These are phyloP conservation scores for Penicillium verhagenii DNA, from an alignment of 495 filamentous ascomycete species.

Conservation along the genomic window DNA sequence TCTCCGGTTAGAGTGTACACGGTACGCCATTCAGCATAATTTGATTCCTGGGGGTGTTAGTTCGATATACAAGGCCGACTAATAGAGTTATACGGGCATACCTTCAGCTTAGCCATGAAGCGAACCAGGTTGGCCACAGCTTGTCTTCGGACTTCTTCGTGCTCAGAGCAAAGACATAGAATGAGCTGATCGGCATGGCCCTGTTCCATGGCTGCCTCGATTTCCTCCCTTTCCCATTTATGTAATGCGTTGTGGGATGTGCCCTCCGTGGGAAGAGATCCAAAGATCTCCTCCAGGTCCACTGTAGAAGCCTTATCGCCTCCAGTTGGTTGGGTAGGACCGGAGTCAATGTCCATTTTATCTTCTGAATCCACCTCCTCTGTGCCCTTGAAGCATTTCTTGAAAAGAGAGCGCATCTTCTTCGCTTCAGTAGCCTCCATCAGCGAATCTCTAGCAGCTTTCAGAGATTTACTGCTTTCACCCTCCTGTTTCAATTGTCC, in stretches of 20 bases:
- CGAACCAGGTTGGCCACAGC: conserved; percentile 66
- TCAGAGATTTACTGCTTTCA: conserved; percentile 41
- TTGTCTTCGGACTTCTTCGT: conserved; percentile 71
- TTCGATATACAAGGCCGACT: background rate
- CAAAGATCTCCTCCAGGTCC: conserved; percentile 43
- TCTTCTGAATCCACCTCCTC: conserved; percentile 25
- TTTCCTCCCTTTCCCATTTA: conserved; percentile 71
- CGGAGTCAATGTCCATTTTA: conserved; percentile 24
- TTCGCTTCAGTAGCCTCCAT: conserved; percentile 36
- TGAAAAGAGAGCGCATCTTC: conserved; percentile 37
- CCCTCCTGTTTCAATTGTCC: conserved; percentile 44
- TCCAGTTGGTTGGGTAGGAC: background rate
- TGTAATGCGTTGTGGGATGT: conserved; percentile 42
- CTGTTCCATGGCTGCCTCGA: conserved; percentile 71
- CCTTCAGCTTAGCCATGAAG: conserved; percentile 63
- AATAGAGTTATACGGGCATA: conserved; percentile 17
- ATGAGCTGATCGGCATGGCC: conserved; percentile 65
- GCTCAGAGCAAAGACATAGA: conserved; percentile 70
- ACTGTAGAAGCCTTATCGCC: conserved; percentile 16
- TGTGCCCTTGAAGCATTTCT: conserved; percentile 39
- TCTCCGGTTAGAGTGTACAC: conserved; percentile 75
- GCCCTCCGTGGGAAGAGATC: conserved; percentile 39
- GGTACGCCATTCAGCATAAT: conserved; percentile 73
- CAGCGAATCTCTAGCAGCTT: conserved; percentile 40
- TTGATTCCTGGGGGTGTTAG: conserved; percentile 47